A percentile compares a stretch with the other conserved stretches of the same genome.
These are phyloP conservation scores for Endoconidiophora polonica DNA, from an alignment of 2,329 filamentous ascomycete species.

Conservation along the genomic window DNA sequence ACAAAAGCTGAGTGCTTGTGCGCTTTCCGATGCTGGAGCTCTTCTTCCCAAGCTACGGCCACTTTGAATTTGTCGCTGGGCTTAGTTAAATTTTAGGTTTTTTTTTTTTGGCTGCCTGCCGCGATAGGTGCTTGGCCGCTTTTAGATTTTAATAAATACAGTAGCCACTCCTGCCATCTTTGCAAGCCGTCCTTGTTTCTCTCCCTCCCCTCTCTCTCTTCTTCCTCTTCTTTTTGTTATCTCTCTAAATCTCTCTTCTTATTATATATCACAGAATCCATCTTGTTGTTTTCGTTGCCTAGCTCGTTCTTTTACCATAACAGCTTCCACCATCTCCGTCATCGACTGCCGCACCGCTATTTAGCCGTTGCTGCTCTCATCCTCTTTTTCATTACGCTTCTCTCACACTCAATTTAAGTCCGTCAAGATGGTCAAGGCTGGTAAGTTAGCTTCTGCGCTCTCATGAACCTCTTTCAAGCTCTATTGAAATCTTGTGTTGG, in stretches of 20 bases:
- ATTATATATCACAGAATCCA: neutral
- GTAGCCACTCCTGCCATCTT: conserved; percentile 1
- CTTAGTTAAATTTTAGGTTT: too few relatives aligned
- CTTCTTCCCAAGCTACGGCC: neutral
- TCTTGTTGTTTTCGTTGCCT: conserved; percentile 3
- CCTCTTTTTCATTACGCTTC: conserved; percentile 6
- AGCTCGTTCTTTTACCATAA: neutral
- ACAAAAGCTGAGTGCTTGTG: neutral
- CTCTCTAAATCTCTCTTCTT: conserved; percentile 8
- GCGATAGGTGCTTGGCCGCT: neutral
- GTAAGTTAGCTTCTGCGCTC: conserved; percentile 22
- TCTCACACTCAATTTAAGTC: conserved; percentile 11
- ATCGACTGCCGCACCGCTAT: neutral
- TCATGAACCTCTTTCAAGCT: neutral
- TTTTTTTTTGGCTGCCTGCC: neutral
- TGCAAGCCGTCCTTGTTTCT: conserved; percentile 1
- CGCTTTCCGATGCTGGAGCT: conserved; percentile 9
- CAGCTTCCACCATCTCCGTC: conserved; percentile 3
- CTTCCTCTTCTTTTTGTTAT: neutral
- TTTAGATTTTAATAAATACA: too few relatives aligned
- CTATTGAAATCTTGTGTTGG: neutral
- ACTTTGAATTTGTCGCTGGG: too few relatives aligned
- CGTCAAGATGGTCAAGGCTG: conserved; percentile 42
- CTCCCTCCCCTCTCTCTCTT: conserved; percentile 3
- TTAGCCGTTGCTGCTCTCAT: neutral